These are phyloP conservation scores for Hemerocallis citrina DNA, from an alignment of 106 monocot genomes.

Conservation along the genomic window DNA sequence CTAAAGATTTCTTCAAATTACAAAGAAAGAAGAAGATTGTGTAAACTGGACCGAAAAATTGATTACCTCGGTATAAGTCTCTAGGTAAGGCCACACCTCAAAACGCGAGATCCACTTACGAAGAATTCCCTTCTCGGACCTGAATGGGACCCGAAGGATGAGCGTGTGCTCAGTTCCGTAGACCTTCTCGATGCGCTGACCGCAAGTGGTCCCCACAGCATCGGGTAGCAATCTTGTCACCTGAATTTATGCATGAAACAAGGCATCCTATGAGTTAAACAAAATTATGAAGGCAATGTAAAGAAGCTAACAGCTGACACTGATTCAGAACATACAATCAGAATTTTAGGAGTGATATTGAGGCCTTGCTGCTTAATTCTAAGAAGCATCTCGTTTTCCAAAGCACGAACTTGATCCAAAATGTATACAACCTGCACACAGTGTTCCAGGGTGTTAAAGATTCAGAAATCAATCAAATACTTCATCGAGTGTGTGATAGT, in stretches of 20 bases:
- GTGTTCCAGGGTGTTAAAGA: not conserved
- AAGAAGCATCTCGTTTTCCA: slow-evolving; percentile 70
- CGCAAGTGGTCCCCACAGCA: slow-evolving; percentile 75
- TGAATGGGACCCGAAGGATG: slow-evolving; percentile 79
- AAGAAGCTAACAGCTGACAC: not conserved
- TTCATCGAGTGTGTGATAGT: too few relatives aligned
- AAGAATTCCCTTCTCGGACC: slow-evolving; percentile 67
- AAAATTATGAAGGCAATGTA: not conserved
- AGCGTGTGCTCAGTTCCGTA: slow-evolving; percentile 60
- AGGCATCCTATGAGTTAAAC: not conserved
- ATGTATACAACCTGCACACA: slow-evolving; percentile 44
- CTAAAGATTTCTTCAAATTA: not conserved
- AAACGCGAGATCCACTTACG: slow-evolving; percentile 95
- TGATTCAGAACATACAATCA: slow-evolving; percentile 27
- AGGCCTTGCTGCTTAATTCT: slow-evolving; percentile 89
- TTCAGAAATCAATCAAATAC: not conserved
- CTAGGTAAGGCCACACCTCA: slow-evolving; percentile 91
- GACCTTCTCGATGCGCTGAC: slow-evolving; percentile 71
- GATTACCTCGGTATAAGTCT: slow-evolving; percentile 81
- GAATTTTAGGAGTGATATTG: slow-evolving; percentile 54
- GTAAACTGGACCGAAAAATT: not conserved
- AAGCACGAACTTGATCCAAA: slow-evolving; percentile 57
- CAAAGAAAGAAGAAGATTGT: not conserved
- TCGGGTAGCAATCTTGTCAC: slow-evolving; percentile 83
- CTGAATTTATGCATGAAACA: slow-evolving; percentile 15